These are phyloP conservation scores for Oryza coarctata DNA, from an alignment of 176 grass and related monocot species.

Conservation along the genomic window DNA sequence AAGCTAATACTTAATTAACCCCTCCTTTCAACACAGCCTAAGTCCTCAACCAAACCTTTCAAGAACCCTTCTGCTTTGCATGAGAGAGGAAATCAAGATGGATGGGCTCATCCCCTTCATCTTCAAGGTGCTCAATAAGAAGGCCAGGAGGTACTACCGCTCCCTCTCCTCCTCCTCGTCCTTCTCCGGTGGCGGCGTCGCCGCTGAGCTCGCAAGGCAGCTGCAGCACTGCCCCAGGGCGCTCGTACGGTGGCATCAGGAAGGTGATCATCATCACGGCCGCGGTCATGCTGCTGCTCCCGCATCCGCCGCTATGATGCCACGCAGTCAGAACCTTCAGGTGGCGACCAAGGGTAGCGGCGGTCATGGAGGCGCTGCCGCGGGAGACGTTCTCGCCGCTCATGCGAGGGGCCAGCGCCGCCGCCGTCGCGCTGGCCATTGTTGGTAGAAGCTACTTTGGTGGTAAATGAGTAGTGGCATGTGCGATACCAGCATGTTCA, in stretches of 20 bases:
- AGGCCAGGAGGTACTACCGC: slow-evolving; percentile 40
- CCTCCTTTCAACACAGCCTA: too few species aligned
- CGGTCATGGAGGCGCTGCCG: slow-evolving; percentile 10
- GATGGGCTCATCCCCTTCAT: slow-evolving; percentile 56
- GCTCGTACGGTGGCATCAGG: not conserved
- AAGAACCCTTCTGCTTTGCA: not conserved
- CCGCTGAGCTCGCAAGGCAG: not conserved
- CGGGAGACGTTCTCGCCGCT: slow-evolving; percentile 31
- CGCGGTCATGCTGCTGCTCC: not conserved
- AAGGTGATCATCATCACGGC: not conserved
- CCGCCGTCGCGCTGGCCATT: not conserved
- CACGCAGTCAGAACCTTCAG: slow-evolving; percentile 7
- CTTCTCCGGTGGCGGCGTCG: too few species aligned
- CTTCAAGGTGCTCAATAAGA: slow-evolving; percentile 57
- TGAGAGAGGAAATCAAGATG: slow-evolving; percentile 26
- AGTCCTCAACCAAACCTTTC: not conserved
- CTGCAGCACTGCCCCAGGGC: not conserved
- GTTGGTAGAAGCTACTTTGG: not conserved
- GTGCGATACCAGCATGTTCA: too few species aligned
- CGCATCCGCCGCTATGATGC: not conserved
- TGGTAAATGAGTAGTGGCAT: not conserved
- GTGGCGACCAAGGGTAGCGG: not conserved
- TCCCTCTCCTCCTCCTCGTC: slow-evolving; percentile 50
- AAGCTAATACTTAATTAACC: too few species aligned
- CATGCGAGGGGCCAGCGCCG: not conserved